phyloP scores from a whole-genome alignment of 2,329 filamentous ascomycete species.

The Purpureocillium takamizusanense region DNA sequence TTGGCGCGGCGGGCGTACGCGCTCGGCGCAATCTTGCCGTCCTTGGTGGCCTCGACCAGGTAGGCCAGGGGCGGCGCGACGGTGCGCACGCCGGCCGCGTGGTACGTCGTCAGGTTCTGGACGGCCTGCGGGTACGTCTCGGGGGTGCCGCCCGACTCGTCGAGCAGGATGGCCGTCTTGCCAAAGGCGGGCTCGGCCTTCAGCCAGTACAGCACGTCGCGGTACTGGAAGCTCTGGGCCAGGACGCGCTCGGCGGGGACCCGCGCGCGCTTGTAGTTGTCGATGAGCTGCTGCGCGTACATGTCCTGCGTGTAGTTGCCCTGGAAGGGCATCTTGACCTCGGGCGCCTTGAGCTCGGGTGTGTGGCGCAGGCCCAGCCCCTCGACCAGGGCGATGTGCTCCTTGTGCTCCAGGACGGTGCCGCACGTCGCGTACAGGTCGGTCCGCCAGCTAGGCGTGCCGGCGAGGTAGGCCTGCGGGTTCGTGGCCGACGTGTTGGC shows the following conservation, averaged over 20 bases:
- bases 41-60: conserved; percentile 42
- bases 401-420: conserved; percentile 50
- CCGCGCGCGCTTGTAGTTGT: conserved; percentile 44
- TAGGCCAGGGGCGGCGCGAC: conserved; percentile 56
- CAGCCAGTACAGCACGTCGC: conserved; percentile 60
- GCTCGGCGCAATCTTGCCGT: conserved; percentile 48
- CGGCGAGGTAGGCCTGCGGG: conserved; percentile 45
- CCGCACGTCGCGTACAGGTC: conserved; percentile 58
- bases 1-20: conserved; percentile 53
- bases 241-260: conserved; percentile 47
- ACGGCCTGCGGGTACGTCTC: conserved; percentile 44
- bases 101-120: conserved; percentile 45
- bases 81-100: conserved; percentile 48
- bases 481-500: conserved; percentile 50
- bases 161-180: conserved; percentile 54
- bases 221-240: conserved; percentile 57
- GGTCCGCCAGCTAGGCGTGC: conserved; percentile 53
- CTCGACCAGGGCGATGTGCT: conserved; percentile 53
- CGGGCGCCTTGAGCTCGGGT: conserved; percentile 58
- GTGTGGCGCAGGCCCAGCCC: conserved; percentile 53
- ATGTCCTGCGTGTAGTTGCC: conserved; percentile 54
- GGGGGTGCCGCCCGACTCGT: conserved; percentile 48
- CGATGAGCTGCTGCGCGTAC: conserved; percentile 57
- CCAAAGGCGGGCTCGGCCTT: conserved; percentile 50
- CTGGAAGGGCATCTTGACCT: conserved; percentile 62